A percentile compares a stretch with the other conserved stretches of the same genome.
Conservation (phyloP, 2,329 filamentous ascomycete genomes). For the Bipolaris cookei region DNA sequence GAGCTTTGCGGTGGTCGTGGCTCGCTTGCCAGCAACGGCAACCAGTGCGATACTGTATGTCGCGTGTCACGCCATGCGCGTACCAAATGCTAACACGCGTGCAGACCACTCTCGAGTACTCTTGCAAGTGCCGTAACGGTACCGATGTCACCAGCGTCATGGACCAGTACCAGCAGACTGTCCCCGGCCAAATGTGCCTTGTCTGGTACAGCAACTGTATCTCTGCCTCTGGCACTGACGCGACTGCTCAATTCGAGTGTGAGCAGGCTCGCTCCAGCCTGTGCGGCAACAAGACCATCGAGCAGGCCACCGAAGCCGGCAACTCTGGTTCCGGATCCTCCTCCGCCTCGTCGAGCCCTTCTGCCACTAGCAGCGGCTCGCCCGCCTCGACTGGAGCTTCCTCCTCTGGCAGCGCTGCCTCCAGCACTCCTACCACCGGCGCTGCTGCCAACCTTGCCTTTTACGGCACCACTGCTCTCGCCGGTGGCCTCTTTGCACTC, state of each 20-base stretch:
- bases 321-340: constrained; percentile 31
- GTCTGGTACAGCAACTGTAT: constrained; percentile 56
- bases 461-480: constrained; percentile 60
- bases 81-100: constrained; percentile 28
- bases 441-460: constrained; percentile 55
- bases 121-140: constrained; percentile 64
- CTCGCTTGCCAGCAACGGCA: constrained; percentile 51
- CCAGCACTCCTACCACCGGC: constrained; percentile 32
- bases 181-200: constrained; percentile 67
- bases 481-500: constrained; percentile 60
- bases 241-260: constrained; percentile 54
- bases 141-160: constrained; percentile 54
- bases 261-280: constrained; percentile 44
- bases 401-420: constrained; percentile 33
- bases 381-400: constrained; percentile 38
- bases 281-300: constrained; percentile 60
- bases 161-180: constrained; percentile 61
- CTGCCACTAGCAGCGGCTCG: constrained; percentile 30
- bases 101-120: constrained; percentile 60
- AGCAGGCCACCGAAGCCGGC: constrained; percentile 20
- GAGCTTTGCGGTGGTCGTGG: constrained; percentile 61
- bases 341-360: constrained; percentile 34
- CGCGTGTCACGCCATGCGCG: too few relatives aligned
- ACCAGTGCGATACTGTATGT: constrained; percentile 65
- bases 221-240: constrained; percentile 48